These are phyloP conservation scores for Populus tomentosa DNA, from an alignment of 441 rosid genomes.

Conservation along the genomic window DNA sequence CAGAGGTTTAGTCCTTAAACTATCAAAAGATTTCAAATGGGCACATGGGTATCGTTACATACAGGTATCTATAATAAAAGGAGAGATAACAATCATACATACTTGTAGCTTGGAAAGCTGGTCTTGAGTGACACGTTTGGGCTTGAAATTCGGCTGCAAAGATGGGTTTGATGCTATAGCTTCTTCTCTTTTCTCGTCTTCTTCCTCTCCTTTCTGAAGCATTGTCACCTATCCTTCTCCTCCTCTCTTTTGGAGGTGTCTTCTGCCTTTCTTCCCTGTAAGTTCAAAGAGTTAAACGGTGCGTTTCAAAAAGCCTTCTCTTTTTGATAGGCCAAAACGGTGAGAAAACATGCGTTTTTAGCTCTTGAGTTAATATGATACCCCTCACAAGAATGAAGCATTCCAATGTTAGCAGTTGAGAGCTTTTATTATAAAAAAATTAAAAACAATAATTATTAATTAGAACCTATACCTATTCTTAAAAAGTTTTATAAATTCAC, in stretches of 20 bases:
- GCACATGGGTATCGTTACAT: neutral
- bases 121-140: constrained; percentile 37
- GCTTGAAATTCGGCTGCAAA: constrained; percentile 50
- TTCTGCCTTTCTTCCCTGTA: neutral
- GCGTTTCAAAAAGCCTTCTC: neutral
- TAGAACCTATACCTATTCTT: too few species aligned
- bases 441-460: too few species aligned
- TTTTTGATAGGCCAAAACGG: neutral
- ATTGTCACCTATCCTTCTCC: neutral
- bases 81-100: neutral
- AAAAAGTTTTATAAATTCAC: too few species aligned
- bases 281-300: neutral
- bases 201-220: constrained; percentile 12
- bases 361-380: too few species aligned
- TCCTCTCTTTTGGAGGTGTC: neutral
- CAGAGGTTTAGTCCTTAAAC: neutral
- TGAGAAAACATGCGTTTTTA: neutral
- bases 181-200: constrained; percentile 55
- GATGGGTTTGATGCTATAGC: constrained; percentile 47
- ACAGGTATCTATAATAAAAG: neutral
- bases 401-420: too few species aligned
- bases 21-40: neutral
- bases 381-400: too few species aligned
- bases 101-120: constrained; percentile 77
- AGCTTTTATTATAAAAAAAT: too few species aligned